These are phyloP conservation scores for Fusarium caatingaense DNA, from an alignment of 2,329 filamentous ascomycete genomes.

Conservation along the genomic window DNA sequence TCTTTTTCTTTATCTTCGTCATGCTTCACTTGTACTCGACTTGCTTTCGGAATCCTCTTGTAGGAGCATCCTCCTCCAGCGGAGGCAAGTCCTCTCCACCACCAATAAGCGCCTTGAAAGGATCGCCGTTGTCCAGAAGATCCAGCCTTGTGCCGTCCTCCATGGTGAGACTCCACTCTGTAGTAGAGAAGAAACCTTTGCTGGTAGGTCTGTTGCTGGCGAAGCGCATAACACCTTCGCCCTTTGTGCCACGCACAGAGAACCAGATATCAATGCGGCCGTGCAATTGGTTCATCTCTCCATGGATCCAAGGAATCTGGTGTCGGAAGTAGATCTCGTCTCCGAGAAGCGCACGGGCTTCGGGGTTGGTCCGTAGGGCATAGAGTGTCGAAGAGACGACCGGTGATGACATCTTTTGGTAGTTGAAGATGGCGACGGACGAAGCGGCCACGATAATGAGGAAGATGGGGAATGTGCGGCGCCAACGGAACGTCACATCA, in stretches of 20 bases:
- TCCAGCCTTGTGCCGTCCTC: conserved; percentile 72
- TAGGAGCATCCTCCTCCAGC: conserved; percentile 51
- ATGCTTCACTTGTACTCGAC: conserved; percentile 47
- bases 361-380: conserved; percentile 82
- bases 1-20: background rate
- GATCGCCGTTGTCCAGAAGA: conserved; percentile 77
- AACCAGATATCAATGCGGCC: conserved; percentile 90
- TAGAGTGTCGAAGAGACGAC: conserved; percentile 91
- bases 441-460: conserved; percentile 74
- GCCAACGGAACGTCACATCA: conserved; percentile 68
- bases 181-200: conserved; percentile 81
- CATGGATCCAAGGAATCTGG: conserved; percentile 84
- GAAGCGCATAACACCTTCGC: conserved; percentile 81
- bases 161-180: conserved; percentile 87
- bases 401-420: conserved; percentile 92
- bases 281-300: conserved; percentile 93
- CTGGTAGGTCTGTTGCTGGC: conserved; percentile 74
- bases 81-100: conserved; percentile 54
- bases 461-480: conserved; percentile 84
- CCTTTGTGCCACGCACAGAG: conserved; percentile 82
- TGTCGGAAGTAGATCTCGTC: conserved; percentile 86
- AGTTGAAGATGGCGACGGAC: conserved; percentile 95
- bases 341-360: conserved; percentile 81
- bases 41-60: conserved; percentile 65
- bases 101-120: conserved; percentile 68